Base-by-base conservation (phyloP, 2,329 filamentous ascomycete species). In the Pseudogymnoascus sp. region DNA sequence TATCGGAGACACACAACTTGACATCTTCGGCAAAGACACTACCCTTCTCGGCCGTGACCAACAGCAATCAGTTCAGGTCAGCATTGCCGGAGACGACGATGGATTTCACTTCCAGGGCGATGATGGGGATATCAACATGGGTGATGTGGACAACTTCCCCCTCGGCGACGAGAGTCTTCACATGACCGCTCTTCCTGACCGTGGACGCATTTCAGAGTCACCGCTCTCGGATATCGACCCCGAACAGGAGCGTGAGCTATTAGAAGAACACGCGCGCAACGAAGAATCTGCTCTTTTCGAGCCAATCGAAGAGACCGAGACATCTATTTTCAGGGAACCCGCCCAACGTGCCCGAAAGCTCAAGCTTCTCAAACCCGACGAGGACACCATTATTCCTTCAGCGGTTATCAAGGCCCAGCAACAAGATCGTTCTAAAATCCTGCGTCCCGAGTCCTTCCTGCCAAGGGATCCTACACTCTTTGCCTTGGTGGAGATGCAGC, bases 401-500 rank as follows among this genome's bases (percentile, higher is more conserved):
- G 81, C 80, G 33, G 85, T 93, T 67, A 92, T 99, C 76, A 91
- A 91, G 73, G 86, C 89, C 67, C 91, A 95, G 73, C 92, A 96
- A 73, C 82, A 86, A 63, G 91, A 96, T 73, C 89, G 90, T 67
- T 88, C 91, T 53, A 91, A 89, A 70, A 97, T 97, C 66, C 80
- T 96, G 63, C 92, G 89, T 75, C 84, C 88, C 1, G 86, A 90
- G 5, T 86, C 87, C 0, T 96, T 95, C 75, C 80, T 99, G 50
- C 91, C 93, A 1, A 86, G 90, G 40, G 92, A 99, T 69, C 91
- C 92, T 1, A 86, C 93, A 62, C 81, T 97, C 12, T 82, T 97
- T 31, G 90, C 91, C 35, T 79, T 99, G 21, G 89, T 96, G 80
- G 91, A 92, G 69, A 89, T 97, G 83, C 94, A 97, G 75, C 92